Percentiles rank a stretch among this genome's conserved stretches.
phyloP scores from a whole-genome alignment of 768 basidiomycete genomes.

The Russula emetica region DNA sequence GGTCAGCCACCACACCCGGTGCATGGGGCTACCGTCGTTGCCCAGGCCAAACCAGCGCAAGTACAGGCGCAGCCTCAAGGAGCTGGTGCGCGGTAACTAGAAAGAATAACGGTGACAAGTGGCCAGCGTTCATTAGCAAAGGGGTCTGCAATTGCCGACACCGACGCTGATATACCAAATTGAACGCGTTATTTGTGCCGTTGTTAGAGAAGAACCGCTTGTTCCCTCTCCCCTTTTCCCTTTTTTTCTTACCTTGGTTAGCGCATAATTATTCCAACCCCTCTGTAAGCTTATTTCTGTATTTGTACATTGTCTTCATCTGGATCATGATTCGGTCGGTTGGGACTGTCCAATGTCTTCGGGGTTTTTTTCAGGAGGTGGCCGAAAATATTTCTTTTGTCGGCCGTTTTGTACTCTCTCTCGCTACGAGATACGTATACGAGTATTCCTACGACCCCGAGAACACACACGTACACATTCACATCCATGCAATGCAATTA shows the following conservation, averaged over 20 bases:
- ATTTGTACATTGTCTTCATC: constrained; percentile 12
- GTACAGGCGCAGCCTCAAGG: constrained; percentile 26
- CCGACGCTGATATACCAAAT: not conserved
- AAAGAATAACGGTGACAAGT: not conserved
- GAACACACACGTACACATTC: not conserved
- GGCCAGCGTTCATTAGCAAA: not conserved
- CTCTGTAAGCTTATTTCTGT: constrained; percentile 22
- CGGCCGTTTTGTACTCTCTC: not conserved
- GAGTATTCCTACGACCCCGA: not conserved
- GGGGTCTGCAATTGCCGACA: not conserved
- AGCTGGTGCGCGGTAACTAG: constrained; percentile 13
- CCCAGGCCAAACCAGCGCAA: constrained; percentile 13
- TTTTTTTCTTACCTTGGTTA: not conserved
- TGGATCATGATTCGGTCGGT: not conserved
- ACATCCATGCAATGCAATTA: not conserved
- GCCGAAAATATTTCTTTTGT: not conserved
- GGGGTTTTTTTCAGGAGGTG: not conserved
- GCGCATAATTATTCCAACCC: not conserved
- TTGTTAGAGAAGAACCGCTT: not conserved
- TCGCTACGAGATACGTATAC: not conserved
- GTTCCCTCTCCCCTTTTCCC: not conserved
- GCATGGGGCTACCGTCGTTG: not conserved
- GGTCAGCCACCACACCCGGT: constrained; percentile 1
- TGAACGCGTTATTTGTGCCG: not conserved
- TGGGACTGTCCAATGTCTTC: not conserved